Conservation (phyloP, 176 grass and related monocot genomes). For the Raddia distichophylla region DNA sequence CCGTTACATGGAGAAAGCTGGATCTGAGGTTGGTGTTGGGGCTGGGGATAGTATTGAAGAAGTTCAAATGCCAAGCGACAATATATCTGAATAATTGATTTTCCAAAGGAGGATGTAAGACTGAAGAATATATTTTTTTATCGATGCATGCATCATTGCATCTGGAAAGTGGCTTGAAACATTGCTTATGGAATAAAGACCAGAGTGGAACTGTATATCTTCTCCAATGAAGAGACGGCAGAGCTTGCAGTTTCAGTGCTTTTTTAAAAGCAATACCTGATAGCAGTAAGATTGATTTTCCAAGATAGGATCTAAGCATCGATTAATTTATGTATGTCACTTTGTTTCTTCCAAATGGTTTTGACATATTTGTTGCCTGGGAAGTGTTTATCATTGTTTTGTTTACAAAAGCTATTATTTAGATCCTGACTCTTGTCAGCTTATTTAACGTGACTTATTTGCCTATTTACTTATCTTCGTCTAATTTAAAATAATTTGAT, state of each 20-base stretch:
- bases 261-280: not conserved
- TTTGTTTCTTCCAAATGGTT: not conserved
- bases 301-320: slow-evolving; percentile 6
- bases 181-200: slow-evolving; percentile 34
- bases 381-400: not conserved
- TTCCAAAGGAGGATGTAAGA: not conserved
- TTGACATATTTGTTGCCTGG: not conserved
- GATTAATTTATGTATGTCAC: slow-evolving; percentile 12
- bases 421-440: not conserved
- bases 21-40: slow-evolving; percentile 20
- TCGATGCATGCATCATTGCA: slow-evolving; percentile 21
- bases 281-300: not conserved
- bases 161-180: not conserved
- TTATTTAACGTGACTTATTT: no score
- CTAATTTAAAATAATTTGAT: no score
- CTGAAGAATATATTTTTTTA: slow-evolving; percentile 10
- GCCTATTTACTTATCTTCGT: no score
- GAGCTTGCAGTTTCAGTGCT: not conserved
- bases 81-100: slow-evolving; percentile 30
- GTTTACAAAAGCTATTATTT: not conserved
- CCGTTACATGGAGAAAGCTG: slow-evolving; percentile 50
- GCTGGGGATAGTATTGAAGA: slow-evolving; percentile 34
- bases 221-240: not conserved
- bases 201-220: not conserved
- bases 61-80: not conserved